Evolutionary conservation across 331 rosid genomes (phyloP).

Genomic region (Acacia pycnantha): DNA sequence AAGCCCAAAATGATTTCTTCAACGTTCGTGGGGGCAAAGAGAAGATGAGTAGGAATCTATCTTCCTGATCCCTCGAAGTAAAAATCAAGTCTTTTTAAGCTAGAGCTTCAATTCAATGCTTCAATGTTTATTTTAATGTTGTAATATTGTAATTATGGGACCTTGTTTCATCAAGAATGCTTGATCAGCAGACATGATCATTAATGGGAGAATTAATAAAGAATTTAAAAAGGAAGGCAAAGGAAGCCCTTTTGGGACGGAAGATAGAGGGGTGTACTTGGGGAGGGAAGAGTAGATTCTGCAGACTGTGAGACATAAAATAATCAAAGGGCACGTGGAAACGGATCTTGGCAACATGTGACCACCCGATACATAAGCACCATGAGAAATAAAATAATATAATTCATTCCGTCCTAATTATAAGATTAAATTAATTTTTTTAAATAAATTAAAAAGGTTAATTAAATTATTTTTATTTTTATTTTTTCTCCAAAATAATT

Average conservation of each 20-base stretch:
- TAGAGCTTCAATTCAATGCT: slow-evolving; percentile 1
- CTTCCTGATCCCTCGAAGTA: slow-evolving; percentile 20
- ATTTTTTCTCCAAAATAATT: no score
- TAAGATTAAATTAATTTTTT: no score
- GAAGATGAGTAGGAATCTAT: slow-evolving; percentile 53
- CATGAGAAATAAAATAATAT: neutral
- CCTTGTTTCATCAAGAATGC: slow-evolving; percentile 28
- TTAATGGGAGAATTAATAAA: slow-evolving; percentile 34
- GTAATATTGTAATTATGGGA: slow-evolving; percentile 16
- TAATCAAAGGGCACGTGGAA: slow-evolving; percentile 63
- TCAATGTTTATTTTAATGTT: slow-evolving; percentile 4
- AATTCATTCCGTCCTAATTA: neutral
- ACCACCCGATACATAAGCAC: slow-evolving; percentile 41
- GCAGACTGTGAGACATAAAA: slow-evolving; percentile 50
- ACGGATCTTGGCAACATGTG: slow-evolving; percentile 62
- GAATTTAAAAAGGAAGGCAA: neutral
- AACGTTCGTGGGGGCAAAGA: slow-evolving; percentile 53
- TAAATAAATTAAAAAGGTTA: no score
- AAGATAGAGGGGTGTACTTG: neutral
- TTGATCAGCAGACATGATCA: slow-evolving; percentile 60
- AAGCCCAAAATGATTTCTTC: slow-evolving; percentile 61
- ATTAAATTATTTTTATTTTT: no score
- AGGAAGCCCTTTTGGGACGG: neutral
- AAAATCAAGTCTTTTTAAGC: slow-evolving; percentile 4
- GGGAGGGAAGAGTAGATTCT: slow-evolving; percentile 24